These are phyloP conservation scores for Lipomyces sp. DNA, from an alignment of 805 yeast genomes.

Conservation along the genomic window DNA sequence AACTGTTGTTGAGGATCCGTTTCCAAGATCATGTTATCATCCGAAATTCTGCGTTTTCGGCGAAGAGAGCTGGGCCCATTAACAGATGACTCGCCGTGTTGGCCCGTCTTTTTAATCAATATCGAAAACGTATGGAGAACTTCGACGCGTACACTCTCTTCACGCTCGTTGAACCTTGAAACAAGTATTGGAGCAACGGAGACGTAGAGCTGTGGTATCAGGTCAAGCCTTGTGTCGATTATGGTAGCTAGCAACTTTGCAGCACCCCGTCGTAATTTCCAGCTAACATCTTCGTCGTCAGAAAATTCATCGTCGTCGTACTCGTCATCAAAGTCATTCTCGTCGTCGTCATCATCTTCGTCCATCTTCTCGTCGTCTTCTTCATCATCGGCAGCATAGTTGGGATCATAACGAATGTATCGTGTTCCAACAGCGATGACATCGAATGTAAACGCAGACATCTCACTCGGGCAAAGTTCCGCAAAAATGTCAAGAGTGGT, in stretches of 20 bases:
- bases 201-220: slow-evolving; percentile 35
- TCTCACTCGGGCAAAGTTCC: slow-evolving; percentile 41
- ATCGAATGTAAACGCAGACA: slow-evolving; percentile 35
- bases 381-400: slow-evolving; percentile 34
- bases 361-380: slow-evolving; percentile 15
- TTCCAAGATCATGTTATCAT: slow-evolving; percentile 13
- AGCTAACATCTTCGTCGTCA: slow-evolving; percentile 52
- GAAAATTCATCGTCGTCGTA: slow-evolving; percentile 43
- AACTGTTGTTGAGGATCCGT: slow-evolving; percentile 16
- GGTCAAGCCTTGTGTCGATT: slow-evolving; percentile 38
- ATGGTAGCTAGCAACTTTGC: slow-evolving; percentile 44
- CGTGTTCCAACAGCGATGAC: slow-evolving; percentile 35
- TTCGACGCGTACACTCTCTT: slow-evolving; percentile 50
- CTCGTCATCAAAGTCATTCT: slow-evolving; percentile 47
- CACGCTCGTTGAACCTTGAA: slow-evolving; percentile 39
- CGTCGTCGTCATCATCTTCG: slow-evolving; percentile 37
- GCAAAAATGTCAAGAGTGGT: slow-evolving; percentile 43
- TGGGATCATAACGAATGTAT: slow-evolving; percentile 49
- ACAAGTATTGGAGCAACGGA: slow-evolving; percentile 44
- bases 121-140: slow-evolving; percentile 46
- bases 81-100: background rate
- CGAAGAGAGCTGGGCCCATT: slow-evolving; percentile 11
- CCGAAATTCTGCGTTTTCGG: slow-evolving; percentile 25
- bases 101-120: slow-evolving; percentile 36
- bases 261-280: slow-evolving; percentile 61